Base-by-base conservation (phyloP, 2,329 filamentous ascomycete species). In the Chaetomiaceae sp. region DNA sequence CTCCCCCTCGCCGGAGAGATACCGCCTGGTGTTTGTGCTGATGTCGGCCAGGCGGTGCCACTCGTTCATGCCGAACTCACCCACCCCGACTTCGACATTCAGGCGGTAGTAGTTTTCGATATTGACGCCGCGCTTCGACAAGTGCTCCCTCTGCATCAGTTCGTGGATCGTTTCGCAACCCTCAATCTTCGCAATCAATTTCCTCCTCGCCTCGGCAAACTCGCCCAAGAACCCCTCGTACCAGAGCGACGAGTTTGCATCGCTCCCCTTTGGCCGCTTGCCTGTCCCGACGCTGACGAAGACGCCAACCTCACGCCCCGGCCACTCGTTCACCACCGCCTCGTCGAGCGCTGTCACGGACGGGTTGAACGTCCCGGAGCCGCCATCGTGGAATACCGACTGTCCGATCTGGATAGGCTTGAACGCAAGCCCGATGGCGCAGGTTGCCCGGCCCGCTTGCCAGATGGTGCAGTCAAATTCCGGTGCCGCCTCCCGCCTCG, bases 11-110 rank as follows among this genome's bases (percentile, higher is more conserved):
- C 83, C 83, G 7, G 75, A 71, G 43, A 98, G 77, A 62, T 97
- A 98, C 53, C 84, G 80, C 56, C 87, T 79, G 0, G 93, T 98
- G 61, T 84, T 84, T 12, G 88, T 96, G 69, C 88, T 95, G 68
- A 98, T 97, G 42, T 96, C 91, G 20, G 87, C 84, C n/a, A 97
- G 71, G 3, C 90, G 81, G 58, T 88, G 80, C 93, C 93, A 98
- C 64, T 97, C 93, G 62, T 97, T 98, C 89, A 98, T 97, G 42
- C 87, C 91, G 63, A 96, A 97, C 62, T 97, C 93, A 43, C 91
- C 90, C 3, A 97, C 90, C 1, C 91, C 93, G 14, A 95, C 83
- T 62, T 97, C 90, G 33, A 97, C 93, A 55, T 98, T 98, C n/a
- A 97, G 73, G 7, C 93, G 85, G 64, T 89, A 95, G 69, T 98